Evolutionary conservation across 2,329 filamentous ascomycete species (phyloP).

Genomic region (Nemania bipapillata): DNA sequence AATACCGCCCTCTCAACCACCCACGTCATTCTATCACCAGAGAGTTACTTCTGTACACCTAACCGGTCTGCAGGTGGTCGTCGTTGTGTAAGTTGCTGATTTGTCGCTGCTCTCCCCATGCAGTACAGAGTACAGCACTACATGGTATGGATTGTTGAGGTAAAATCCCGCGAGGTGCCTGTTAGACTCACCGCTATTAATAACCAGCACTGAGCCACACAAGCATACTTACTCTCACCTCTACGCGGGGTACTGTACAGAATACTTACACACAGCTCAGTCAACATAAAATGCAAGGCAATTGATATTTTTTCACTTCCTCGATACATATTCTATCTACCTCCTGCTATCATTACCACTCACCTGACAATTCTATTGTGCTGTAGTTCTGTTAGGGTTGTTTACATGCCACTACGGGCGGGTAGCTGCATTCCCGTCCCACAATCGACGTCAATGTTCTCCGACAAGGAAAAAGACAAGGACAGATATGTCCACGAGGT

Average conservation of each 20-base stretch:
- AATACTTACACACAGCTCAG: no score
- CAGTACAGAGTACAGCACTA: no score
- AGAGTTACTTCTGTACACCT: not conserved
- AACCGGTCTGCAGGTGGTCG: not conserved
- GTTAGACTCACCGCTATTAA: slow-evolving; percentile 1
- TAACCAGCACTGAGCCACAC: not conserved
- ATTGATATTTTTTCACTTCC: no score
- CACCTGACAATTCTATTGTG: not conserved
- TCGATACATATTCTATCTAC: no score
- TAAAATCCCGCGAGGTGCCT: not conserved
- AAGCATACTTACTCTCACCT: no score
- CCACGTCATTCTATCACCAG: slow-evolving; percentile 2
- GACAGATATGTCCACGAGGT: not conserved
- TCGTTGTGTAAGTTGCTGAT: slow-evolving; percentile 17
- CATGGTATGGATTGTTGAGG: not conserved
- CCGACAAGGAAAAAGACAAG: no score
- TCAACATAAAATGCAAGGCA: no score
- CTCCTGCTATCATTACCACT: no score
- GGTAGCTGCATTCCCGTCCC: not conserved
- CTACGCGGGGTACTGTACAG: no score
- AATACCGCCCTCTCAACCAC: not conserved
- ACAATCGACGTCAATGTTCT: not conserved
- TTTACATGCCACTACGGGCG: not conserved
- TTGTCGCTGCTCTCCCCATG: not conserved
- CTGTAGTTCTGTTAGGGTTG: not conserved